These are phyloP conservation scores for Bacidia gigantensis DNA, from an alignment of 495 filamentous ascomycete species.

Conservation along the genomic window DNA sequence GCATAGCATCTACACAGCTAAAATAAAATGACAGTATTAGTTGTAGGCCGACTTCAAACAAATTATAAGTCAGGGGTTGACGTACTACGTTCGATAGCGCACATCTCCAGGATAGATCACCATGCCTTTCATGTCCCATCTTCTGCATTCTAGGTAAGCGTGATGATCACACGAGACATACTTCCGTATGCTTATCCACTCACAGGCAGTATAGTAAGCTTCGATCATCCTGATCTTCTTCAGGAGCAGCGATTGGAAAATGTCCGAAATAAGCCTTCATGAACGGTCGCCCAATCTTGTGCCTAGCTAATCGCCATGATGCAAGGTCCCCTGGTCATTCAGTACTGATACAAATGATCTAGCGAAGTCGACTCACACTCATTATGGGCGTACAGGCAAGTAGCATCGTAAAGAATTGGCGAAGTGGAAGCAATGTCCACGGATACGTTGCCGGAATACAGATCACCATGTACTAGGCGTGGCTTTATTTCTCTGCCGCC, in stretches of 20 bases:
- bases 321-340: conserved; percentile 10
- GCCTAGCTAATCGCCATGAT: conserved; percentile 12
- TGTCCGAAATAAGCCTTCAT: conserved; percentile 19
- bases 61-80: not conserved
- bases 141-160: not conserved
- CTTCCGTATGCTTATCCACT: not conserved
- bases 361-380: conserved; percentile 15
- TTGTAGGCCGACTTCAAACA: not conserved
- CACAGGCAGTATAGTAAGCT: conserved; percentile 20
- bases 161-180: not conserved
- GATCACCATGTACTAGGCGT: conserved; percentile 19
- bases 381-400: conserved; percentile 20
- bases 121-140: conserved; percentile 10
- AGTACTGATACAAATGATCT: not conserved
- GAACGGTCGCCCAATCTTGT: conserved; percentile 19
- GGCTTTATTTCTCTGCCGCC: conserved; percentile 18
- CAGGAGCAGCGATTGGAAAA: conserved; percentile 17
- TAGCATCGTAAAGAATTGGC: conserved; percentile 21
- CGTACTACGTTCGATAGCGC: conserved; percentile 5
- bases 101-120: conserved; percentile 8
- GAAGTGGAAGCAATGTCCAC: conserved; percentile 8
- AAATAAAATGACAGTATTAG: not conserved
- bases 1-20: conserved; percentile 13
- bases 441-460: conserved; percentile 20
- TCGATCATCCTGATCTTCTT: conserved; percentile 23